These are phyloP conservation scores for Dactylellina leptospora DNA, from an alignment of 2,329 filamentous ascomycete species.

Conservation along the genomic window DNA sequence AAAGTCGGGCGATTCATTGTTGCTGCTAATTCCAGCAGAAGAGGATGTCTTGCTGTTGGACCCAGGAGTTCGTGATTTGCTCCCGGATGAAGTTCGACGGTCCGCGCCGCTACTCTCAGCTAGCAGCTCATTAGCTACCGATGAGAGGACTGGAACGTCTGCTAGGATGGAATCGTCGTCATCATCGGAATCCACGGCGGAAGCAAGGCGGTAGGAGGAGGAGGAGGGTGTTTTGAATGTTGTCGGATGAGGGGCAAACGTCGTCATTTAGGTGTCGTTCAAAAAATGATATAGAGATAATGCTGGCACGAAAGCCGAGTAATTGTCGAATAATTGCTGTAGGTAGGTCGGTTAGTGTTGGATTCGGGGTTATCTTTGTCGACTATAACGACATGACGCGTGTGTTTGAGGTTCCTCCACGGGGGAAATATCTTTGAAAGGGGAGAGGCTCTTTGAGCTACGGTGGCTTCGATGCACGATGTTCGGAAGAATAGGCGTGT, in stretches of 20 bases:
- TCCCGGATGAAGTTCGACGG: conserved; percentile 28
- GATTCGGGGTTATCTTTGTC: conserved; percentile 14
- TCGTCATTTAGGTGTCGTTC: conserved; percentile 37
- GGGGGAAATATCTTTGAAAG: conserved; percentile 13
- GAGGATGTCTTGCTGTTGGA: conserved; percentile 50
- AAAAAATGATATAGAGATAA: background rate
- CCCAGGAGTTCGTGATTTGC: conserved; percentile 42
- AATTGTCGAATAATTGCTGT: conserved; percentile 17
- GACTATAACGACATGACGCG: conserved; percentile 53
- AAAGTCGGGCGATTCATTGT: conserved; percentile 30
- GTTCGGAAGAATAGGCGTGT: too few relatives aligned
- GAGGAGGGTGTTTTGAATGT: conserved; percentile 42
- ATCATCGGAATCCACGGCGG: conserved; percentile 42
- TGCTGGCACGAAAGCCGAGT: too few relatives aligned
- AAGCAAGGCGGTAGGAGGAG: conserved; percentile 39
- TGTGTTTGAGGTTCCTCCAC: conserved; percentile 8
- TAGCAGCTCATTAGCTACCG: conserved; percentile 48
- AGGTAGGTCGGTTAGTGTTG: conserved; percentile 25
- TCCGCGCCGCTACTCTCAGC: conserved; percentile 41
- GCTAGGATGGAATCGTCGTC: conserved; percentile 45
- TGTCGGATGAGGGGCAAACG: conserved; percentile 29
- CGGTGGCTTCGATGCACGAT: too few relatives aligned
- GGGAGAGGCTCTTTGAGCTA: too few relatives aligned
- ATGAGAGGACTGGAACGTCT: conserved; percentile 49
- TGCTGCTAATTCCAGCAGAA: conserved; percentile 34